Evolutionary conservation across 139 green algal species (phyloP).

Genomic region (Picocystis salinarum): DNA sequence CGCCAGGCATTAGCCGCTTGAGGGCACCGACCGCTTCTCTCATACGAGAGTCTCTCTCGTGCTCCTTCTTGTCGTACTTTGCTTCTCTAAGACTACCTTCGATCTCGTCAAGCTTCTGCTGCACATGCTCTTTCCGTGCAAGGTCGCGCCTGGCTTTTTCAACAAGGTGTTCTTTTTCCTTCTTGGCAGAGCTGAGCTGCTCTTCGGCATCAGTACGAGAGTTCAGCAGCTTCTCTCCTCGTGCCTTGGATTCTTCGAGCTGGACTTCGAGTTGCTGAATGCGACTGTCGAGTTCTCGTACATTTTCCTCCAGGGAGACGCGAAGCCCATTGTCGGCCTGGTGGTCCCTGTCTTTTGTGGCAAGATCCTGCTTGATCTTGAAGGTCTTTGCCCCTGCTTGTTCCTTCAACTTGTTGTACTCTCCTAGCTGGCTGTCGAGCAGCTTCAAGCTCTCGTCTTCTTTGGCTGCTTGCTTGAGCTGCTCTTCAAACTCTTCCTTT

Average conservation of each 20-base stretch:
- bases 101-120: constrained; percentile 32
- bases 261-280: constrained; percentile 7
- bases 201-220: constrained; percentile 11
- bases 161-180: constrained; percentile 7
- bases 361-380: constrained; percentile 19
- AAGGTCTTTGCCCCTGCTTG: constrained; percentile 19
- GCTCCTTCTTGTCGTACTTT: constrained; percentile 40
- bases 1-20: constrained; percentile 42
- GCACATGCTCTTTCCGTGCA: constrained; percentile 19
- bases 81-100: constrained; percentile 43
- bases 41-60: constrained; percentile 33
- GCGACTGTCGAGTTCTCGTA: constrained; percentile 19
- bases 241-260: constrained; percentile 2
- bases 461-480: constrained; percentile 3
- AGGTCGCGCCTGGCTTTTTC: constrained; percentile 7
- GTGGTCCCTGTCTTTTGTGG: constrained; percentile 3
- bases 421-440: not conserved
- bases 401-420: constrained; percentile 12
- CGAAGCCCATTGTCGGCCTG: constrained; percentile 30
- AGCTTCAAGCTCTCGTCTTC: not conserved
- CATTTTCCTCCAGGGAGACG: constrained; percentile 11
- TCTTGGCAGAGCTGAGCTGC: constrained; percentile 15
- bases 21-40: constrained; percentile 39
- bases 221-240: constrained; percentile 5
- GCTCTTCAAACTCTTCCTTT: not conserved